These are phyloP conservation scores for Talaromyces atroroseus DNA, from an alignment of 2,329 filamentous ascomycete species.

Conservation along the genomic window DNA sequence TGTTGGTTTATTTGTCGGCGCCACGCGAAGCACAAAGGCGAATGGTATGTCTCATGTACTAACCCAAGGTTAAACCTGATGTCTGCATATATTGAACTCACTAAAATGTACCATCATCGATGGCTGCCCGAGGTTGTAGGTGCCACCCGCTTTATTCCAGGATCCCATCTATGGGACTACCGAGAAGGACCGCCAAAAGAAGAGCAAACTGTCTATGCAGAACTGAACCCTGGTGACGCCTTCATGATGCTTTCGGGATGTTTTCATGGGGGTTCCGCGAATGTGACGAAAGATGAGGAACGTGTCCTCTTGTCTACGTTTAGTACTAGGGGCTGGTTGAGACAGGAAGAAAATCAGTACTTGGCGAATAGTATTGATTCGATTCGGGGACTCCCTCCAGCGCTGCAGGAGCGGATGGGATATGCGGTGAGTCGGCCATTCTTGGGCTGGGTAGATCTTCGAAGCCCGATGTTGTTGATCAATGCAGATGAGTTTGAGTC, in stretches of 20 bases:
- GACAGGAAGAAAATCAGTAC: slow-evolving; percentile 34
- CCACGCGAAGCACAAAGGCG: background rate
- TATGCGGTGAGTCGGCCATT: background rate
- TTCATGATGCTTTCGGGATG: slow-evolving; percentile 33
- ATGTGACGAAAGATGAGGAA: slow-evolving; percentile 28
- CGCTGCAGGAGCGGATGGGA: slow-evolving; percentile 1
- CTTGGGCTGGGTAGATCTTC: slow-evolving; percentile 1
- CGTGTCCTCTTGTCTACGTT: slow-evolving; percentile 30
- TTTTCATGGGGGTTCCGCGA: slow-evolving; percentile 32
- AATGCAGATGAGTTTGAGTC: background rate
- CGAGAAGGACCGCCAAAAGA: slow-evolving; percentile 16
- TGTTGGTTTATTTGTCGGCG: background rate
- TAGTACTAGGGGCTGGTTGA: slow-evolving; percentile 28
- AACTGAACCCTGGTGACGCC: slow-evolving; percentile 30
- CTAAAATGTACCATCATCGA: background rate
- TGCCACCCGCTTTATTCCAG: slow-evolving; percentile 5
- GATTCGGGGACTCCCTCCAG: background rate
- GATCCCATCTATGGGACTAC: slow-evolving; percentile 9
- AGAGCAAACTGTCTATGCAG: slow-evolving; percentile 21
- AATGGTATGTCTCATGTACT: background rate
- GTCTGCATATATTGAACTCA: background rate
- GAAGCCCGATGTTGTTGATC: background rate
- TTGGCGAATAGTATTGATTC: background rate
- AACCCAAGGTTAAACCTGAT: no score
- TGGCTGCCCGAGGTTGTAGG: background rate